Base-by-base conservation (phyloP, 495 filamentous ascomycete genomes). In the Xanthoparmelia taractica region DNA sequence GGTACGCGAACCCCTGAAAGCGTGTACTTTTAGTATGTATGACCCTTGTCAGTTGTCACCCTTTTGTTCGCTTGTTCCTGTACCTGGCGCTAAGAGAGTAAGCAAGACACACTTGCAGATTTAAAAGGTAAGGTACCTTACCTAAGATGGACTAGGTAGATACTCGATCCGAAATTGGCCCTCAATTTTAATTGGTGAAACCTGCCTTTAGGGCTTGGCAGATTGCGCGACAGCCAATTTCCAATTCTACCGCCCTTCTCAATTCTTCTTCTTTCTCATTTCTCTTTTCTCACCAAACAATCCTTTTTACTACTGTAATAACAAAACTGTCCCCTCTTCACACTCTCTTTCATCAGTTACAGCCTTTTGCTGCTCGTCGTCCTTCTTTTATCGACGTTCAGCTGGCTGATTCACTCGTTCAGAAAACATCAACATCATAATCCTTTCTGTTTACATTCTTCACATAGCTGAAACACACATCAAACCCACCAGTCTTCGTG, bases 361-460 rank as follows among this genome's bases (percentile, higher is more conserved):
- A 47, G 50, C 37, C 38, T 36, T n/a, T 59, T 65, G 72, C 65
- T 71, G 69, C 67, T 73, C 67, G 75, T 73, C 72, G 73, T 71
- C 75, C 70, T 73, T 77, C 74, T 70, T 77, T 76, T 72, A 70
- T 69, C 71, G 66, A 70, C 70, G 63, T 65, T 65, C 62, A 63
- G 64, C 68, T 38, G 31, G 45, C 68, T 59, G 57, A 38, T 61
- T 40, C 69, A 47, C 57, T 70, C 67, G 3, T 67, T 67, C 64
- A 2, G n/a, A n/a, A n/a, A n/a, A n/a, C n/a, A 18, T 38, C 45
- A 11, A 20, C 62, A 12, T 12, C 3, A 29, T 29, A 5, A 17
- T 34, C 43, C 36, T 48, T 59, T 2, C 3, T 61, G 18, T 69
- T 63, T 40, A 63, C 61, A 52, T 64, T 65, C 61, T 20, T 62